phyloP scores from a whole-genome alignment of 2,329 filamentous ascomycete genomes.

The Elsinoe arachidis region DNA sequence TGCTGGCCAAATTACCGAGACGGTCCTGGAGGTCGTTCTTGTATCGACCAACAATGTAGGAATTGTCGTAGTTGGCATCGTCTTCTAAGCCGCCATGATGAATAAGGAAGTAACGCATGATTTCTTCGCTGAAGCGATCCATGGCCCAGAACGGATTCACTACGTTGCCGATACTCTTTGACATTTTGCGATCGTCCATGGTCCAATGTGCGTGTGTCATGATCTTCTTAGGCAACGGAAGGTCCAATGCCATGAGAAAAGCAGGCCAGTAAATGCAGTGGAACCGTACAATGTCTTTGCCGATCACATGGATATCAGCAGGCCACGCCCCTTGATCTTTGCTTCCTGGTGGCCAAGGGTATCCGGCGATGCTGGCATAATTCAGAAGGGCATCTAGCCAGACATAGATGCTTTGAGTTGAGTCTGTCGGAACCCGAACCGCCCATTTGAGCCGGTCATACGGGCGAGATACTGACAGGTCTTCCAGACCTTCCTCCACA shows the following conservation, averaged over 20 bases:
- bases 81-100: conserved; percentile 66
- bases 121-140: conserved; percentile 78
- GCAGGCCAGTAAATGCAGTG: conserved; percentile 98
- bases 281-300: conserved; percentile 94
- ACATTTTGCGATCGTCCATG: conserved; percentile 86
- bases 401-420: conserved; percentile 87
- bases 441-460: conserved; percentile 74
- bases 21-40: conserved; percentile 68
- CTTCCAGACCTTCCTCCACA: conserved; percentile 69
- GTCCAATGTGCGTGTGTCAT: conserved; percentile 95
- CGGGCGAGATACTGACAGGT: conserved; percentile 84
- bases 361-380: conserved; percentile 81
- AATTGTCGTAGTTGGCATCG: conserved; percentile 81
- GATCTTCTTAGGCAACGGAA: conserved; percentile 70
- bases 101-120: conserved; percentile 81
- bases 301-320: conserved; percentile 82
- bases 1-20: conserved; percentile 70
- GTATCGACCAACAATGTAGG: conserved; percentile 64
- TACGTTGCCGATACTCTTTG: conserved; percentile 88
- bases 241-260: conserved; percentile 76
- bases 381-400: conserved; percentile 96
- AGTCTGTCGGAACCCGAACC: conserved; percentile 76
- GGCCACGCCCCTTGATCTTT: conserved; percentile 68
- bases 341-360: conserved; percentile 64
- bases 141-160: conserved; percentile 91